Percentiles rank a stretch among this genome's conserved stretches.
These are phyloP conservation scores for Schizothecium vesticola DNA, from an alignment of 495 filamentous ascomycete genomes.

Conservation along the genomic window DNA sequence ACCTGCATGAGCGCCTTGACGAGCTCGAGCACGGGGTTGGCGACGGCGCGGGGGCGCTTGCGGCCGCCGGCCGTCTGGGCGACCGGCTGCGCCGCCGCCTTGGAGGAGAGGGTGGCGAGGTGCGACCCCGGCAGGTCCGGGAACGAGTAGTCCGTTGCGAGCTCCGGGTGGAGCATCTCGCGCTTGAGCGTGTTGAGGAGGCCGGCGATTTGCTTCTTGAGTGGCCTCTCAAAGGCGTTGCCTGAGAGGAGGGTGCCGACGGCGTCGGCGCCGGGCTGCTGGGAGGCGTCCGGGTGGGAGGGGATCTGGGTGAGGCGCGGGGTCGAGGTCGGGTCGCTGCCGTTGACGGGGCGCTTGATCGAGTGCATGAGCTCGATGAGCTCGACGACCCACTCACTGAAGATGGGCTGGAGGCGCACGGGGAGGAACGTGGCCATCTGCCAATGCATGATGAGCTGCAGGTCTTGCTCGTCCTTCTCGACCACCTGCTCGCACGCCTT, in stretches of 20 bases:
- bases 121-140: constrained; percentile 78
- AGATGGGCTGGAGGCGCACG: constrained; percentile 68
- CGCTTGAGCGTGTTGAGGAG: constrained; percentile 79
- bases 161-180: constrained; percentile 83
- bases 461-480: constrained; percentile 73
- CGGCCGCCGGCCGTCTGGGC: background rate
- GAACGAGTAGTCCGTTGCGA: constrained; percentile 82
- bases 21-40: constrained; percentile 81
- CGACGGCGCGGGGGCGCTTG: constrained; percentile 28
- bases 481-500: constrained; percentile 82
- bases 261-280: constrained; percentile 50
- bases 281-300: constrained; percentile 41
- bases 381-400: constrained; percentile 89
- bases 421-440: constrained; percentile 89
- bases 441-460: constrained; percentile 98
- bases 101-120: constrained; percentile 17
- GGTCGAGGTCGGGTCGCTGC: constrained; percentile 46
- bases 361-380: constrained; percentile 93
- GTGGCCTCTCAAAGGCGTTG: constrained; percentile 74
- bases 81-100: background rate
- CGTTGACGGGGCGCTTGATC: constrained; percentile 60
- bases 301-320: constrained; percentile 78
- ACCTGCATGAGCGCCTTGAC: constrained; percentile 90
- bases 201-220: constrained; percentile 78
- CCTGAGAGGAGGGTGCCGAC: constrained; percentile 61